These are phyloP conservation scores for Fusarium tricinctum DNA, from an alignment of 2,329 filamentous ascomycete species.

Conservation along the genomic window DNA sequence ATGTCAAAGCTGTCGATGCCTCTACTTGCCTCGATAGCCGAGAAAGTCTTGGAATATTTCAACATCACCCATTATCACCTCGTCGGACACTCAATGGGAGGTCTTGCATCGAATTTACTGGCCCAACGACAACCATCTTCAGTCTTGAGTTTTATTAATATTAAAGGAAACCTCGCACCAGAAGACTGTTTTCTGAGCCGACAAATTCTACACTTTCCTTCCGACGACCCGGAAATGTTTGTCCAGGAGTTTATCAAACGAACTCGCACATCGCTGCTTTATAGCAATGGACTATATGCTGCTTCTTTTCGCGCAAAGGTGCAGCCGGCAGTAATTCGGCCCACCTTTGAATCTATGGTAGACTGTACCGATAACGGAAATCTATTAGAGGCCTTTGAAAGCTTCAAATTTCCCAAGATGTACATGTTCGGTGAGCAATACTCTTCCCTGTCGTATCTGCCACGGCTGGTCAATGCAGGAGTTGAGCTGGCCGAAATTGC, in stretches of 20 bases:
- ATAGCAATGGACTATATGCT: neutral
- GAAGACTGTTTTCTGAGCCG: conserved; percentile 9
- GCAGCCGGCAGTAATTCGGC: neutral
- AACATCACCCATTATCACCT: neutral
- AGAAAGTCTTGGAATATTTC: neutral
- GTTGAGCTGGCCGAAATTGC: neutral
- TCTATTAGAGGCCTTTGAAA: neutral
- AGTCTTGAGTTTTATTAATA: neutral
- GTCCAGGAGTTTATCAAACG: neutral
- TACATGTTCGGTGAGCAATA: conserved; percentile 6
- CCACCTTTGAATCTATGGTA: conserved; percentile 1
- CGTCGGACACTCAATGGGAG: neutral
- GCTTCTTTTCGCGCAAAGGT: conserved; percentile 1
- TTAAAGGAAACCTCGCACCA: conserved; percentile 1
- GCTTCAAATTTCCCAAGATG: neutral
- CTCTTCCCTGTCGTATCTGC: neutral
- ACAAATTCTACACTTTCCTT: neutral
- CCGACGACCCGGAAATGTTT: neutral
- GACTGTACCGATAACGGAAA: conserved; percentile 3
- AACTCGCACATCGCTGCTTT: neutral
- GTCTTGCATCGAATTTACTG: neutral
- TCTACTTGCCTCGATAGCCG: neutral
- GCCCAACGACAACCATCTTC: neutral
- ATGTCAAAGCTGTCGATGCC: neutral
- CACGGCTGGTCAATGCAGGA: neutral